A percentile compares a stretch with the other conserved stretches of the same genome.
Conservation (phyloP, 176 grass and related monocot species). For the Melocanna baccifera region DNA sequence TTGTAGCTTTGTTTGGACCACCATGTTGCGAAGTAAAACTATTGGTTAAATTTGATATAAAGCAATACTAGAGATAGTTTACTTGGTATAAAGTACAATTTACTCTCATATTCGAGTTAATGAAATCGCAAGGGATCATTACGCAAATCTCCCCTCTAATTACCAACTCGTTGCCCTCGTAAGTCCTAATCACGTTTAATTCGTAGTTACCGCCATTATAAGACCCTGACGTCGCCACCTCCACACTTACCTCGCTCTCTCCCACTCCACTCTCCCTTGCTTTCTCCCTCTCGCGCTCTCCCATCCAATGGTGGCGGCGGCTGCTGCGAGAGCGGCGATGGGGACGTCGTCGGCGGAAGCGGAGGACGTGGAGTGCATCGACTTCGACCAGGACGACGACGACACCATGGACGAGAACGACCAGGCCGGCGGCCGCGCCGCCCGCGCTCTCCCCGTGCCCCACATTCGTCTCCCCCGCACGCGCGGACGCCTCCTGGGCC, state of each 20-base stretch:
- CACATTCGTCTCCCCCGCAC: slow-evolving; percentile 42
- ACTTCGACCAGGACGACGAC: slow-evolving; percentile 34
- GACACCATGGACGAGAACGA: slow-evolving; percentile 47
- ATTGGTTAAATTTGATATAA: no score
- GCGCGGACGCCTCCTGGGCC: slow-evolving; percentile 36
- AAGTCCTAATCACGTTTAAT: neutral
- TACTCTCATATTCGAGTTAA: neutral
- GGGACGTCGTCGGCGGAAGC: neutral
- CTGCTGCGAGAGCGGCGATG: neutral
- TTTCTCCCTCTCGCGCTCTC: neutral
- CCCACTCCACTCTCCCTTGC: neutral
- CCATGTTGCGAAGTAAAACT: no score
- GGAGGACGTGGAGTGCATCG: slow-evolving; percentile 37
- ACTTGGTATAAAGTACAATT: no score
- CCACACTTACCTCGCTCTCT: neutral
- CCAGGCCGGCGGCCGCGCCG: neutral
- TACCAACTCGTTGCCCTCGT: neutral
- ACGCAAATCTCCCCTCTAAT: neutral
- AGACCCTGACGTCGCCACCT: neutral
- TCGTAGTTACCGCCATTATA: slow-evolving; percentile 35
- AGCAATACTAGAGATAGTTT: no score
- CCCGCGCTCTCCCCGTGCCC: slow-evolving; percentile 45
- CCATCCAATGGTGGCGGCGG: neutral
- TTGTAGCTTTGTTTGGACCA: no score
- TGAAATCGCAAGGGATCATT: neutral